Evolutionary conservation across 2,329 filamentous ascomycete genomes (phyloP), one percentile per base, ranked within the genome.

Genomic region (Paecilomyces dactylethromorphus): DNA sequence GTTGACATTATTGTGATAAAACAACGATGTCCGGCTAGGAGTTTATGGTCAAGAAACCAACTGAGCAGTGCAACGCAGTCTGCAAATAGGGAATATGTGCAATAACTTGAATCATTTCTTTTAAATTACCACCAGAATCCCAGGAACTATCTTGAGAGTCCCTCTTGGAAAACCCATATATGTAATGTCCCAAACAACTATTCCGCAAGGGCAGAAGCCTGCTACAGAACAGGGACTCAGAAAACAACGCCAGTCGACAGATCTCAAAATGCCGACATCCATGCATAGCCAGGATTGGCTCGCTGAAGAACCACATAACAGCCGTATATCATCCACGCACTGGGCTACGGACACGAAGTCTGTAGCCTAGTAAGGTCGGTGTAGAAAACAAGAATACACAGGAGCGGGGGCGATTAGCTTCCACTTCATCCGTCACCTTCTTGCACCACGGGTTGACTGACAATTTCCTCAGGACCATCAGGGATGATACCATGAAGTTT

Each of bases 401-500:
- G 15, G 39, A 18, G 21, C 5, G 18, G 15, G 15, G 6, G n/a
- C 2, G 18, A 45, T 8, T 21, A 45, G 21, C 15, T 6, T n/a
- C 15, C 39, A 1, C 15, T 52, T 52, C 50, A 52, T 7, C 50
- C 50, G 11, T 24, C 50, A n/a, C 50, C 50, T 29, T 52, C 50
- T 12, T 52, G 50, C 21, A 29, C 26, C 21, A 29, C 26, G 11
- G 26, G 26, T 10, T 52, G 22, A n/a, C 22, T 29, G 50, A 29
- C 50, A n/a, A 21, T 24, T 11, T 45, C 39, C 8, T 18, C 39
- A 18, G 50, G 26, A 3, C 50, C 26, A 13, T 52, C 50, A 10
- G 50, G 50, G 21, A 52, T 22, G 22, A 24, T 22, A 11, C 75
- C 75, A 29, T 70, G 59, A 21, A 76, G 60, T 60, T 69, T 73